These are phyloP conservation scores for Beauveria sp. DNA, from an alignment of 2,329 filamentous ascomycete genomes.

Conservation along the genomic window DNA sequence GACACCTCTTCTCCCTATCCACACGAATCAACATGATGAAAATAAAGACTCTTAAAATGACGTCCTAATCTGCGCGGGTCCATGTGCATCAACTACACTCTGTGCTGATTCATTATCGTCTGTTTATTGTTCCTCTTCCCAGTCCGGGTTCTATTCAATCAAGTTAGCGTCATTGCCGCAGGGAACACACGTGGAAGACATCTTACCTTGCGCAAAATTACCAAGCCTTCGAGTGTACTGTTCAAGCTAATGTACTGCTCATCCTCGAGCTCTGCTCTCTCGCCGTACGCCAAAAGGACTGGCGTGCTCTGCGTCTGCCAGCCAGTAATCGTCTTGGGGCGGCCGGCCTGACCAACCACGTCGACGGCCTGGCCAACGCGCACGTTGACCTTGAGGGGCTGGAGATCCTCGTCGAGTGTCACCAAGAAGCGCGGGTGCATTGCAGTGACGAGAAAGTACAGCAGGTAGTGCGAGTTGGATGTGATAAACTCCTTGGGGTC, in stretches of 20 bases:
- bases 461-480: conserved; percentile 71
- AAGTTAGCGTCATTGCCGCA: not conserved
- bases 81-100: not conserved
- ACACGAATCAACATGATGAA: not conserved
- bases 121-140: conserved; percentile 30
- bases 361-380: conserved; percentile 97
- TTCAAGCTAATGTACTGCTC: conserved; percentile 93
- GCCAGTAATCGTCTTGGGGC: conserved; percentile 97
- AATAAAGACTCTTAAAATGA: not conserved
- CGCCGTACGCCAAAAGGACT: conserved; percentile 86
- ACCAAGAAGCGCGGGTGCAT: conserved; percentile 97
- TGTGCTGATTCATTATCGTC: not conserved
- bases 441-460: conserved; percentile 94
- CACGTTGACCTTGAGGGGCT: conserved; percentile 91
- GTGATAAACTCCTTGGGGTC: conserved; percentile 83
- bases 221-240: conserved; percentile 85
- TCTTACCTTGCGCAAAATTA: conserved; percentile 91
- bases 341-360: conserved; percentile 91
- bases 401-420: conserved; percentile 88
- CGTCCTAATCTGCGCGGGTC: not conserved
- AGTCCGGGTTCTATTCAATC: conserved; percentile 29
- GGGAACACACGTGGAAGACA: no score
- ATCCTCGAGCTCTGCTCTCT: conserved; percentile 93
- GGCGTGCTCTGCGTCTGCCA: conserved; percentile 99
- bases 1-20: not conserved